A percentile compares a stretch with the other conserved stretches of the same genome.
Conservation (phyloP, 805 yeast genomes). For the Debaryomyces castellii region DNA sequence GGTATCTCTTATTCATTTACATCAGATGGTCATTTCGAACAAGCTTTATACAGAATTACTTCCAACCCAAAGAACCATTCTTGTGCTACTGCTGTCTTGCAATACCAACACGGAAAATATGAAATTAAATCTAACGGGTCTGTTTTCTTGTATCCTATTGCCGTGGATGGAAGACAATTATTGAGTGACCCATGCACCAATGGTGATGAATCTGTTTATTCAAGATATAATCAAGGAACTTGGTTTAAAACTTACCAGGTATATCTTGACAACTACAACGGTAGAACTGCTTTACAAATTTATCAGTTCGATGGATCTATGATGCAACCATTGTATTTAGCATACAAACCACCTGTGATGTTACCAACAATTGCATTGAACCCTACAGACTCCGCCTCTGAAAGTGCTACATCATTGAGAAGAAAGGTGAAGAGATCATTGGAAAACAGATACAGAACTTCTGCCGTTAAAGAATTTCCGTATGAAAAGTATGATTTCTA, state of each 20-base stretch:
- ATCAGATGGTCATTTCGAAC: slow-evolving; percentile 86
- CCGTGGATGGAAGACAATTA: slow-evolving; percentile 90
- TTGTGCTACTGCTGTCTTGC: slow-evolving; percentile 81
- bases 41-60: slow-evolving; percentile 78
- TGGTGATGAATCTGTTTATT: slow-evolving; percentile 50
- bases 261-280: slow-evolving; percentile 74
- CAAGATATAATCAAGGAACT: slow-evolving; percentile 70
- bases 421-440: slow-evolving; percentile 65
- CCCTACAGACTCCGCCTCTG: slow-evolving; percentile 60
- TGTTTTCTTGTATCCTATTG: slow-evolving; percentile 67
- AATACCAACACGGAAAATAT: slow-evolving; percentile 88
- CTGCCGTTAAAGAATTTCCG: slow-evolving; percentile 53
- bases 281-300: slow-evolving; percentile 72
- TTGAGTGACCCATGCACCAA: slow-evolving; percentile 84
- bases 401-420: slow-evolving; percentile 30
- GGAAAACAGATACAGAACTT: slow-evolving; percentile 78
- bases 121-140: slow-evolving; percentile 63
- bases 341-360: slow-evolving; percentile 94
- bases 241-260: slow-evolving; percentile 58
- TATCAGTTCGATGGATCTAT: slow-evolving; percentile 77
- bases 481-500: slow-evolving; percentile 39
- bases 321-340: slow-evolving; percentile 85
- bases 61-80: slow-evolving; percentile 71
- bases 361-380: slow-evolving; percentile 88
- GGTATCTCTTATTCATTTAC: slow-evolving; percentile 94